Evolutionary conservation across 306 rosid species (phyloP), one percentile per base, ranked within the genome.

Genomic region (Echinosophora koreensis): DNA sequence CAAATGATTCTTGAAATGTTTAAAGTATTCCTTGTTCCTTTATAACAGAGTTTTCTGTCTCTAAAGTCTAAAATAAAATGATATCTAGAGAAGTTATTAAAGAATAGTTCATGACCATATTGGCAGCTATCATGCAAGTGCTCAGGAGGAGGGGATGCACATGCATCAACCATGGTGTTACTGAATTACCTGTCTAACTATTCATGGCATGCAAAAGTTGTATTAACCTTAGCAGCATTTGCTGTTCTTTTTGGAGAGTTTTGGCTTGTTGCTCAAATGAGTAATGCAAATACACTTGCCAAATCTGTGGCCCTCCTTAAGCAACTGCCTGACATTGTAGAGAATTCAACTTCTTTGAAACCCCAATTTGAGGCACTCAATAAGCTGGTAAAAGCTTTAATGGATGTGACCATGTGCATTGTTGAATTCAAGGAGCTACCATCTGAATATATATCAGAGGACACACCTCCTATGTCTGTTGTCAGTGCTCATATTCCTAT

Each of bases 131-230:
- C 77, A 59, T 87, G 94, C 89, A 89, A 91, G 86, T 78, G 94
- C 74, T 87, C 89, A 0, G 88, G 87, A 14, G 87, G 90, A n/a
- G 81, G 86, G 22, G 98, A 96, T 85, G 89, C 89, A 57, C 96
- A 91, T 78, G 82, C 81, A 34, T 82, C 91, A 58, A 86, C 97
- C 1, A 79, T 91, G 85, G 89, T 81, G 70, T 38, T 91, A 56
- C 83, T 92, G 77, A 87, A 82, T 78, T 78, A 74, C 66, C 86
- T 92, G 27, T 82, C 96, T 2, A 86, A 63, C 80, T 92, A 89
- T 73, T 62, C 94, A 28, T 92, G 98, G 98, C 98, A 95, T 82
- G 89, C 94, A 51, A 95, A 95, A 87, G 89, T 91, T 67, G 99
- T 88, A 61, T 54, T 92, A 52, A 35, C 94, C 63, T 62, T 96